These are phyloP conservation scores for Puccinellia tenuiflora DNA, from an alignment of 176 grass and related monocot genomes.

Conservation along the genomic window DNA sequence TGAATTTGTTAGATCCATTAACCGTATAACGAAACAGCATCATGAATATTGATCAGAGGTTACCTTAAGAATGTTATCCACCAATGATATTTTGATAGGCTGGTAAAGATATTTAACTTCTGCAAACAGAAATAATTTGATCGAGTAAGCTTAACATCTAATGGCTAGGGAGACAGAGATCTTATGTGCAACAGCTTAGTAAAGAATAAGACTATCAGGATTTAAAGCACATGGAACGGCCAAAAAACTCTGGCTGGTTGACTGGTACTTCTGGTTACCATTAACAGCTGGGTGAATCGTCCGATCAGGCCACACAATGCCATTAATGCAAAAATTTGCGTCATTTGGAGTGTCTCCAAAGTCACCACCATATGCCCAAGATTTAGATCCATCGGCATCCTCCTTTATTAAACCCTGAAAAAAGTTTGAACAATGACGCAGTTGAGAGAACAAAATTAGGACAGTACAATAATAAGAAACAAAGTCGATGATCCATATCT, in stretches of 20 bases:
- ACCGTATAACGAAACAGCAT: neutral
- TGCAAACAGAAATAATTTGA: conserved; percentile 39
- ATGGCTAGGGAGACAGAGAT: neutral
- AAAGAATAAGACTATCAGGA: neutral
- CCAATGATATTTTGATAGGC: conserved; percentile 63
- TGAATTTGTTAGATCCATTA: neutral
- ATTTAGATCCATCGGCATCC: conserved; percentile 55
- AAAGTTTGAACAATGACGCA: neutral
- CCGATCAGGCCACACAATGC: conserved; percentile 90
- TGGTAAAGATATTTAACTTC: conserved; percentile 97
- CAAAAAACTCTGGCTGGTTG: neutral
- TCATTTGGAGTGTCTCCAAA: conserved; percentile 94
- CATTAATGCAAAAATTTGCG: conserved; percentile 91
- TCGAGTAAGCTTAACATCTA: conserved; percentile 15
- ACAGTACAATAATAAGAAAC: neutral
- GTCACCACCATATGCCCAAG: conserved; percentile 95
- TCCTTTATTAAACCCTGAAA: conserved; percentile 79
- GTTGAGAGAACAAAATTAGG: neutral
- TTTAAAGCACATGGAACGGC: neutral
- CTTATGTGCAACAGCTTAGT: neutral
- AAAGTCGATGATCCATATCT: neutral
- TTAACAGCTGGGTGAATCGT: conserved; percentile 84
- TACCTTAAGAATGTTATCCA: conserved; percentile 71
- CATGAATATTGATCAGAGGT: neutral
- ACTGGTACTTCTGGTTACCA: conserved; percentile 43